Evolutionary conservation across 2,329 filamentous ascomycete genomes (phyloP), one percentile per base, ranked within the genome.

Genomic region (Fusarium fujikuroi): DNA sequence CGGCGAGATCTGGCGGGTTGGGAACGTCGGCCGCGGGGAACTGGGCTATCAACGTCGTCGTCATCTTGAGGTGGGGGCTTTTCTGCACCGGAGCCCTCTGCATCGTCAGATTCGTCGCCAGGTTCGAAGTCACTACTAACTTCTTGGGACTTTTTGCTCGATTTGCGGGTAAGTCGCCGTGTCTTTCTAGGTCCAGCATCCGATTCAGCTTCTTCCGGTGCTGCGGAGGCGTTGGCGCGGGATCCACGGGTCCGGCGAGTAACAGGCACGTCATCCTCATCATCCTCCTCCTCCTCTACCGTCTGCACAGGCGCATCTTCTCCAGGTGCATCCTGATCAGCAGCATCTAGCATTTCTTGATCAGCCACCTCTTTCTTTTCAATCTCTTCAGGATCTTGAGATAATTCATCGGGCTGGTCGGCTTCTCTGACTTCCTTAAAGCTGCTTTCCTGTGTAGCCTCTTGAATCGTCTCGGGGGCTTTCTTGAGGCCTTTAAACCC

Each of bases 81-180:
- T 50, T 83, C 82, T 18, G 82, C 83, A 9, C 76, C 84, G 2
- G 85, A 87, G 34, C 81, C 83, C 16, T 85, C 86, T 14, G 86
- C 87, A 30, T 89, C 88, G 9, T 86, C 89, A 1, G 88, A 90
- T 60, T 90, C 89, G 30, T 90, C 87, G 19, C 84, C 87, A 23
- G 89, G 89, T 61, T 91, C 89, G 74, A 90, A 91, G 72, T 91
- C 89, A 74, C 88, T 90, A 58, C 88, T 90, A 9, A 85, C 86
- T 65, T 90, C 88, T 63, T 88, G 85, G 11, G 85, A 85, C 70
- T 84, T 84, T 46, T 84, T 85, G 57, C 82, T 83, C 19, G 82
- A 84, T 62, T 83, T 85, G 60, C 83, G 85, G 18, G 83, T 89
- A 50, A 89, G 79, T 10, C 87, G 87, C 30, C 87, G 83, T 30